Evolutionary conservation across 495 filamentous ascomycete genomes (phyloP).

Genomic region (Penicillium longicatenatum): DNA sequence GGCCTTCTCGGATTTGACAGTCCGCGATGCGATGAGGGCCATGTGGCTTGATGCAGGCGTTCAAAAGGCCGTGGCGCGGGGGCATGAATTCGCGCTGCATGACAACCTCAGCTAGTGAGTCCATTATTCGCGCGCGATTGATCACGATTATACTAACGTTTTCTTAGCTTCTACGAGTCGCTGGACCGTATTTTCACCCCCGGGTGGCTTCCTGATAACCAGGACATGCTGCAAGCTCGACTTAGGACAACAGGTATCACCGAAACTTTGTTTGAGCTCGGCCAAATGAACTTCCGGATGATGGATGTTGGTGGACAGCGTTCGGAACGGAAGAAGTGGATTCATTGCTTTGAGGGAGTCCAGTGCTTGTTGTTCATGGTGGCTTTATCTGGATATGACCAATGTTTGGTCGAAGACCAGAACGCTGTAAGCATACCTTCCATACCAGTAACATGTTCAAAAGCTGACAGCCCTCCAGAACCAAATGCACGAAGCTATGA

Average conservation of each 20-base stretch:
- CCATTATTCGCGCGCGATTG: neutral
- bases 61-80: constrained; percentile 80
- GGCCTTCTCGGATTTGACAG: constrained; percentile 65
- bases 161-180: constrained; percentile 80
- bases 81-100: constrained; percentile 94
- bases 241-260: constrained; percentile 96
- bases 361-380: constrained; percentile 92
- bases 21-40: constrained; percentile 72
- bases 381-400: constrained; percentile 95
- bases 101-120: constrained; percentile 94
- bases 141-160: constrained; percentile 4
- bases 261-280: constrained; percentile 93
- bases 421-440: constrained; percentile 73
- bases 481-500: constrained; percentile 99
- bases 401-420: constrained; percentile 95
- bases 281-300: constrained; percentile 95
- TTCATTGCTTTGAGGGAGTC: constrained; percentile 98
- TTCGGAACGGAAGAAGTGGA: constrained; percentile 99
- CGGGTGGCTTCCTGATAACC: constrained; percentile 91
- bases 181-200: constrained; percentile 86
- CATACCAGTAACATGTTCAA: neutral
- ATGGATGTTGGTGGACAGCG: constrained; percentile 98
- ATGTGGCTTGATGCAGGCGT: constrained; percentile 87
- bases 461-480: constrained; percentile 57
- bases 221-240: constrained; percentile 91